Percentiles rank a stretch among this genome's conserved stretches.
phyloP scores from a whole-genome alignment of 1,139 yeast species.

The Nakaseomyces nivariensis region DNA sequence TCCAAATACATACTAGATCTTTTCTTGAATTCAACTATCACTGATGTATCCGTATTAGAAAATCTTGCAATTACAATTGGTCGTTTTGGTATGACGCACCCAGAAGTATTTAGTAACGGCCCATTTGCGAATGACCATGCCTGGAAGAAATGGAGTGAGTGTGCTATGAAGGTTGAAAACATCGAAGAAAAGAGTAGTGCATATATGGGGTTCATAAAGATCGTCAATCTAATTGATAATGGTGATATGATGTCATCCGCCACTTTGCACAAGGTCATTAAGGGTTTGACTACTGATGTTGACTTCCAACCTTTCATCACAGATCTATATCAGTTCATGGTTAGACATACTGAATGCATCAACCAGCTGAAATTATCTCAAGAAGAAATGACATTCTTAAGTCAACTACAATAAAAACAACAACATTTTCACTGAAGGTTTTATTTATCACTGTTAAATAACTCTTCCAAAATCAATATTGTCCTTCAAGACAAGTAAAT shows the following conservation, averaged over 20 bases:
- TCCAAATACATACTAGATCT: slow-evolving; percentile 57
- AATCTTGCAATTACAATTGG: slow-evolving; percentile 92
- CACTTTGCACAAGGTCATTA: slow-evolving; percentile 19
- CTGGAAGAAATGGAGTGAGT: slow-evolving; percentile 25
- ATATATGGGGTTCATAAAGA: slow-evolving; percentile 27
- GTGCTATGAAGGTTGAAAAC: slow-evolving; percentile 20
- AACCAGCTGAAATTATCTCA: slow-evolving; percentile 15
- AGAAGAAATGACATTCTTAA: slow-evolving; percentile 21
- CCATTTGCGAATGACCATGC: slow-evolving; percentile 21
- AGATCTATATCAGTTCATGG: slow-evolving; percentile 20
- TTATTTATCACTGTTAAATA: too few species aligned
- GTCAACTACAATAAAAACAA: slow-evolving; percentile 9
- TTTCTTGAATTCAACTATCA: slow-evolving; percentile 41
- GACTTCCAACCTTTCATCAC: slow-evolving; percentile 22
- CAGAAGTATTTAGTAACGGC: slow-evolving; percentile 46
- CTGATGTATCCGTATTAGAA: slow-evolving; percentile 51
- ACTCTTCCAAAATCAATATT: too few species aligned
- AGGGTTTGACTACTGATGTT: slow-evolving; percentile 22
- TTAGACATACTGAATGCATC: slow-evolving; percentile 16
- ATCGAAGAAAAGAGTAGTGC: slow-evolving; percentile 29
- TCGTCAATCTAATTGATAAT: slow-evolving; percentile 20
- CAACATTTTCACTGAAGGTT: too few species aligned
- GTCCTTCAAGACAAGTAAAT: too few species aligned
- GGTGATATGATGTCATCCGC: slow-evolving; percentile 12
- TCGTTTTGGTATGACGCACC: slow-evolving; percentile 63